These are phyloP conservation scores for Sugiyamaella paludigena DNA, from an alignment of 1,139 yeast species.

Conservation along the genomic window DNA sequence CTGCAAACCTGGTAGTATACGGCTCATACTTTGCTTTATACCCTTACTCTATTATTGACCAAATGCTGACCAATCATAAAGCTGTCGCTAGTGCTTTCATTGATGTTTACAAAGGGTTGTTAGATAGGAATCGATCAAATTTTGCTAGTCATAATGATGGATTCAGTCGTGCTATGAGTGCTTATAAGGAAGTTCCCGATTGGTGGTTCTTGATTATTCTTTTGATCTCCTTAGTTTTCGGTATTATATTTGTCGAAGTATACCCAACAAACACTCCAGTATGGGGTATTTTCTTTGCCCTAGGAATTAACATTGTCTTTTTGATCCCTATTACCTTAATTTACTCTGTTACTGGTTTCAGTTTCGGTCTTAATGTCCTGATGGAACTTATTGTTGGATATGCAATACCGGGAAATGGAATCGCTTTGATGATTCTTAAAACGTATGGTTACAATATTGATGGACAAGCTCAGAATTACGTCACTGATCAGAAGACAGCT, in stretches of 20 bases:
- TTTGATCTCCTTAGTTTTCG: slow-evolving; percentile 47
- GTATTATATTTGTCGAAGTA: slow-evolving; percentile 48
- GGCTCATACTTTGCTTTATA: slow-evolving; percentile 36
- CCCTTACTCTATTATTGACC: slow-evolving; percentile 30
- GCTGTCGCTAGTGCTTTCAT: slow-evolving; percentile 24
- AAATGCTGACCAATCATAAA: slow-evolving; percentile 27
- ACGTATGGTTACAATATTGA: slow-evolving; percentile 59
- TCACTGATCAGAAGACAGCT: slow-evolving; percentile 56
- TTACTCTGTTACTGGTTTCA: slow-evolving; percentile 53
- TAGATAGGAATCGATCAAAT: slow-evolving; percentile 11
- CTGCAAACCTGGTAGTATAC: slow-evolving; percentile 42
- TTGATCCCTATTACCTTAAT: slow-evolving; percentile 50
- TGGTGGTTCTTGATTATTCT: slow-evolving; percentile 54
- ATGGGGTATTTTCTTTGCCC: slow-evolving; percentile 56
- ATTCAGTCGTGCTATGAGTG: slow-evolving; percentile 9
- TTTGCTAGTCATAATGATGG: slow-evolving; percentile 11
- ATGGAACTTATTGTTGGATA: slow-evolving; percentile 58
- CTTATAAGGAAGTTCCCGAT: slow-evolving; percentile 53
- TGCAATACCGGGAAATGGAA: slow-evolving; percentile 60
- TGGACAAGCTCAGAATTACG: slow-evolving; percentile 58
- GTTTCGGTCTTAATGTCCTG: slow-evolving; percentile 55
- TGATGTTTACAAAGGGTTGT: slow-evolving; percentile 17
- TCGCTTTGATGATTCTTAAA: slow-evolving; percentile 56
- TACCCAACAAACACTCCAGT: slow-evolving; percentile 44
- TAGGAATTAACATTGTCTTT: slow-evolving; percentile 54